Base-by-base conservation (phyloP, 768 basidiomycete species). In the Lactarius sanguifluus region DNA sequence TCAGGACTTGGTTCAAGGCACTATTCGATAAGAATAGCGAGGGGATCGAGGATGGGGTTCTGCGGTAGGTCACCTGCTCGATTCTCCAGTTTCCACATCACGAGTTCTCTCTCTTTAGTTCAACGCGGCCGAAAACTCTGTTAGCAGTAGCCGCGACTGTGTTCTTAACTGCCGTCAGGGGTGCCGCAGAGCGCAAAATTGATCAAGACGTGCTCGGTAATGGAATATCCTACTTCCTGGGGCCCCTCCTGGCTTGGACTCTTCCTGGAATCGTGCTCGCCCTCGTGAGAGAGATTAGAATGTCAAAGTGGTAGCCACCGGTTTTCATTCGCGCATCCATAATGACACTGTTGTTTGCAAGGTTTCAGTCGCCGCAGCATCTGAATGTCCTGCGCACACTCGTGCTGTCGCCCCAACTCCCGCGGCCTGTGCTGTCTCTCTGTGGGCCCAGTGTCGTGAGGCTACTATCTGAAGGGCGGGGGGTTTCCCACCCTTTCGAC, bases 31-130 rank as follows among this genome's bases (percentile, higher is more conserved):
- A 79, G 58, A 78, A 79, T 66, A 91, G 85, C 69, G 92, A 93
- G 73, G 92, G 92, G 1, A 92, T 94, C 32, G 92, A 93, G 70
- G 92, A 94, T 71, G 86, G 83, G 16, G 89, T 91, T 23, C 70
- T 79, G n/a, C 70, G 78, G 76, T 78, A 59, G 18, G 65, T 55
- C 9, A 23, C 40, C 28, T 45, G 18, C 16, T 41, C 16, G 1
- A 43, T 15, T 50, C 10, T 30, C 25, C 30, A 6, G 20, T 13
- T 25, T n/a, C 60, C 52, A 34, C 9, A 50, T 59, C n/a, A 59
- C 36, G 25, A 55, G 16, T 6, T 43, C 55, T 34, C 34, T 41
- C 28, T 54, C 45, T 18, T 20, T 70, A 92, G 90, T 64, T 84
- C 88, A 9, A 92, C 89, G 4, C 85, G 85, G 64, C 91, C 89